Evolutionary conservation across 2,329 filamentous ascomycete species (phyloP).

Genomic region (Trichoderma afroharzianum): DNA sequence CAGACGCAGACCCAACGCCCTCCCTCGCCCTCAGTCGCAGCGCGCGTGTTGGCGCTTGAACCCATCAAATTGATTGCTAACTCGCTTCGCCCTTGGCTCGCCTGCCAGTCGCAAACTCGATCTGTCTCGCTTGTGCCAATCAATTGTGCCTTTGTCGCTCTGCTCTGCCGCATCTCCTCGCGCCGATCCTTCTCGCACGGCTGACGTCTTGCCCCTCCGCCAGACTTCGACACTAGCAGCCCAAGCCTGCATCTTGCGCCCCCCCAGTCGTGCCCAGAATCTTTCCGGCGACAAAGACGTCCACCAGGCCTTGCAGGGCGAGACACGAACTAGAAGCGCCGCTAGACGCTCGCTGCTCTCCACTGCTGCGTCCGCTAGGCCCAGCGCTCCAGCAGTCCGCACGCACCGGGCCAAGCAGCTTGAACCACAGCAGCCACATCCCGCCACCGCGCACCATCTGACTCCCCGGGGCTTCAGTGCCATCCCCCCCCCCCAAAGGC

Average conservation of each 20-base stretch:
- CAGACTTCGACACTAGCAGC: not conserved
- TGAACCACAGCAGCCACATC: constrained; percentile 15
- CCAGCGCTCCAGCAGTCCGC: not conserved
- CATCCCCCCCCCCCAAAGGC: not conserved
- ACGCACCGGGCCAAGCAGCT: constrained; percentile 6
- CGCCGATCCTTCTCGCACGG: constrained; percentile 16
- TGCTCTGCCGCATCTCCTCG: not conserved
- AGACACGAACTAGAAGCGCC: constrained; percentile 15
- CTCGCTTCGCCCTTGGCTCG: not conserved
- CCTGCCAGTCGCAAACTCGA: not conserved
- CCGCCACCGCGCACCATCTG: constrained; percentile 18
- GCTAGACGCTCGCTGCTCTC: constrained; percentile 14
- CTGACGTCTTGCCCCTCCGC: constrained; percentile 19
- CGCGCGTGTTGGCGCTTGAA: not conserved
- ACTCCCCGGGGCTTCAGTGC: not conserved
- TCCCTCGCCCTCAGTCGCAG: not conserved
- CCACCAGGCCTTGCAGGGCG: constrained; percentile 7
- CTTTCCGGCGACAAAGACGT: constrained; percentile 6
- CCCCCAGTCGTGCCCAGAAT: constrained; percentile 10
- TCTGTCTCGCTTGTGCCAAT: not conserved
- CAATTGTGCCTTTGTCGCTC: not conserved
- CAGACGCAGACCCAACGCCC: not conserved
- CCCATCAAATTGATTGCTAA: not conserved
- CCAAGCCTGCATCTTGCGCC: constrained; percentile 13
- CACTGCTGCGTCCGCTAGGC: constrained; percentile 8